These are phyloP conservation scores for Erucastrum elatum DNA, from an alignment of 345 rosid genomes.

Conservation along the genomic window DNA sequence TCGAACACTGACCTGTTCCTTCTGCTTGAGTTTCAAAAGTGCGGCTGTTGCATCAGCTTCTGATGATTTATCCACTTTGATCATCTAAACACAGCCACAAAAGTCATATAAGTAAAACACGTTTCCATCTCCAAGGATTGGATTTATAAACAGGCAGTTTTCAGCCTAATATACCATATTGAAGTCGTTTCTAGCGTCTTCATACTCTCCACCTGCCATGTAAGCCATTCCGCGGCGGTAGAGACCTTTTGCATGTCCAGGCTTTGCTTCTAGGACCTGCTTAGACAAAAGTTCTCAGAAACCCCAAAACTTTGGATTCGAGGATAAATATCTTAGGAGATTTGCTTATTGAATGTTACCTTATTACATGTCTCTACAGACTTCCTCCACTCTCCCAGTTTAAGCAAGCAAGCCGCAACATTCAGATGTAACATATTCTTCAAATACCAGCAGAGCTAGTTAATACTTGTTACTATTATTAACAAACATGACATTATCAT, in stretches of 20 bases:
- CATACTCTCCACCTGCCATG: conserved; percentile 79
- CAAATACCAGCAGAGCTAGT: conserved; percentile 20
- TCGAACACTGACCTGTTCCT: conserved; percentile 59
- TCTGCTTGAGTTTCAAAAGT: conserved; percentile 75
- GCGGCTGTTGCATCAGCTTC: conserved; percentile 53
- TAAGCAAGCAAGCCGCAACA: conserved; percentile 88
- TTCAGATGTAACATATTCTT: conserved; percentile 81
- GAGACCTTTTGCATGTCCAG: conserved; percentile 76
- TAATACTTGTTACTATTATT: background rate
- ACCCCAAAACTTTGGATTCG: background rate
- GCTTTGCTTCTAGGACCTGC: conserved; percentile 89
- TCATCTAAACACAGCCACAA: conserved; percentile 34
- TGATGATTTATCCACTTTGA: conserved; percentile 42
- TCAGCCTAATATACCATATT: conserved; percentile 46
- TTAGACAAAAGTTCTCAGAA: conserved; percentile 13
- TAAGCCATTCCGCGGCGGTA: conserved; percentile 97
- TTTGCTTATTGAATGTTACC: conserved; percentile 45
- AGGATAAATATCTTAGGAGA: background rate
- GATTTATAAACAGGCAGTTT: background rate
- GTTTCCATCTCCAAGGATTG: background rate
- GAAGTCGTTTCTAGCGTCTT: conserved; percentile 76
- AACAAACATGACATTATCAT: background rate
- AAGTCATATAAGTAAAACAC: no score
- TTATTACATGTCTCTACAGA: conserved; percentile 85
- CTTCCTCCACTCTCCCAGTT: conserved; percentile 85